Evolutionary conservation across 1,139 yeast species (phyloP), one percentile per base, ranked within the genome.

Genomic region (Saccharomycopsis hybrid): DNA sequence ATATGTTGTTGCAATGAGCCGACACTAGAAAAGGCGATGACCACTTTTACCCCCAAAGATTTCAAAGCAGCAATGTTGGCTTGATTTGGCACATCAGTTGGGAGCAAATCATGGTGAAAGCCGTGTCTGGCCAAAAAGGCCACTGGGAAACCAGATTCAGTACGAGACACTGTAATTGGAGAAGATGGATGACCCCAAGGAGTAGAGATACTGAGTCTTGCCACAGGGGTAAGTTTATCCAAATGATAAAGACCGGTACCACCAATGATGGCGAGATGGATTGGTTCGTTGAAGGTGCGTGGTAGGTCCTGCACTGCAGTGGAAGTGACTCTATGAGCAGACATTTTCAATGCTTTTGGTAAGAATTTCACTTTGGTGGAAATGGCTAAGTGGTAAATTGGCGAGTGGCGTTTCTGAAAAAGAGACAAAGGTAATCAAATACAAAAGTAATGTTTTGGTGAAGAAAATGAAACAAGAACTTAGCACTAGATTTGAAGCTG

Each of bases 101-200:
- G 98, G 55, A 92, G 76, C 61, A 78, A 78, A 65, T 89, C 92
- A 66, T 92, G 98, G 64, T 86, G 82, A 42, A 74, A 71, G 40
- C 99, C 99, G 63, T 92, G 99, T 67, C 99, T 82, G 18, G 97
- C 94, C 59, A 92, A 74, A 62, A 92, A 92, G 1, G 98, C 98
- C 51, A 92, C 86, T 43, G 89, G 88, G 67, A 87, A 82, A 0
- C 96, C 96, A 47, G 73, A 65, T 1, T 70, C 69, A 43, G 95
- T 85, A 57, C 76, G 80, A 31, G 95, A 84, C 56, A 92, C 82
- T 49, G 97, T 90, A 62, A 92, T 86, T 48, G 97, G 90, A 11
- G 95, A 85, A 4, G 97, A 89, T 27, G 99, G 96, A 59, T 76
- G 77, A 5, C 98, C 99, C 97, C 98, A 92, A 28, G 99, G 99